Evolutionary conservation across 176 grass and related monocot species (phyloP).

Genomic region (Carex parvula): DNA sequence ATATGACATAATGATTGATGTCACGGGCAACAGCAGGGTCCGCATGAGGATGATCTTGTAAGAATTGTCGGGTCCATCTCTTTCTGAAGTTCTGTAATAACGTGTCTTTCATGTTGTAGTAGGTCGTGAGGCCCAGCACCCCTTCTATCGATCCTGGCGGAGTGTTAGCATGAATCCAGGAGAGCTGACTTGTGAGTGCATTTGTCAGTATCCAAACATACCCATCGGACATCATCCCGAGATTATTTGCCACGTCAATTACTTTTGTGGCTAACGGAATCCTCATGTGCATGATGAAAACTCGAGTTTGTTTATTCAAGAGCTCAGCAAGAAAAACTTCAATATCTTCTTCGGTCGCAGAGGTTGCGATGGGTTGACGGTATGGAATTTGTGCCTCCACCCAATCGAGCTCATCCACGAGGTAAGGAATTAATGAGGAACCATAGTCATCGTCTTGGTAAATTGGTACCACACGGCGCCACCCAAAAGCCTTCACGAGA

Average conservation of each 20-base stretch:
- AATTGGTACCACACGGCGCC: slow-evolving; percentile 44
- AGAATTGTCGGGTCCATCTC: slow-evolving; percentile 43
- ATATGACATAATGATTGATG: slow-evolving; percentile 29
- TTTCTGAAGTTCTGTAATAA: slow-evolving; percentile 24
- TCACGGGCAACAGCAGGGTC: neutral
- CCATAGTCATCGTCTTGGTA: slow-evolving; percentile 58
- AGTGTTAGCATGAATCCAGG: slow-evolving; percentile 24
- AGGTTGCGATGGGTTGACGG: slow-evolving; percentile 28
- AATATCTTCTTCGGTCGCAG: slow-evolving; percentile 23
- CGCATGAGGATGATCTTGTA: slow-evolving; percentile 17
- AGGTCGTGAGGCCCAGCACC: slow-evolving; percentile 33
- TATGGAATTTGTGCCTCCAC: slow-evolving; percentile 36
- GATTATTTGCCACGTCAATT: slow-evolving; percentile 38
- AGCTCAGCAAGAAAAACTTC: slow-evolving; percentile 32
- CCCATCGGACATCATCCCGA: slow-evolving; percentile 41
- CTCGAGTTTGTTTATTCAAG: slow-evolving; percentile 44
- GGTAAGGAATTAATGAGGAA: slow-evolving; percentile 43
- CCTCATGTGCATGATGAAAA: slow-evolving; percentile 54
- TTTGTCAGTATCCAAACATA: slow-evolving; percentile 63
- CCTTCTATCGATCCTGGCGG: slow-evolving; percentile 36
- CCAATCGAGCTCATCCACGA: slow-evolving; percentile 42
- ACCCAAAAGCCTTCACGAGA: slow-evolving; percentile 40
- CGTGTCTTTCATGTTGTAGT: slow-evolving; percentile 21
- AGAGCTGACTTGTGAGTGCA: slow-evolving; percentile 29
- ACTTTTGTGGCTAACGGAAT: slow-evolving; percentile 22